These are phyloP conservation scores for Fraxinus xanthoxyloides DNA, from an alignment of 305 asterid genomes.

Conservation along the genomic window DNA sequence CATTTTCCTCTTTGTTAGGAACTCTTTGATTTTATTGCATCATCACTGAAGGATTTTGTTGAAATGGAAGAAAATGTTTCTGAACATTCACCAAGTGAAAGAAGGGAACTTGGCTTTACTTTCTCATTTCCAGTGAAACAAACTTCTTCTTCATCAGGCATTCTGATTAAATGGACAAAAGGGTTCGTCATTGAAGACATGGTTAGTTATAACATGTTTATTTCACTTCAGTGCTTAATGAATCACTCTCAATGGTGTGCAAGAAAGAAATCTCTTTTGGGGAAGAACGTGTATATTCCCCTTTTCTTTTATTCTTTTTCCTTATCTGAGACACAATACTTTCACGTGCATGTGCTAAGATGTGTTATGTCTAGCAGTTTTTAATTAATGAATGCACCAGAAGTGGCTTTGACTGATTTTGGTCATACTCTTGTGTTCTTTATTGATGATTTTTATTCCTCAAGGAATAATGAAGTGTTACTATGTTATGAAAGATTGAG, in stretches of 20 bases:
- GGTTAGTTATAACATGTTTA: conserved; percentile 42
- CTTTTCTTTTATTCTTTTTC: neutral
- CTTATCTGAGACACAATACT: neutral
- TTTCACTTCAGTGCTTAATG: neutral
- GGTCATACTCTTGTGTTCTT: neutral
- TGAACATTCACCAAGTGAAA: conserved; percentile 19
- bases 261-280: conserved; percentile 4
- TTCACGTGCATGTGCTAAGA: neutral
- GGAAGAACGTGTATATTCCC: neutral
- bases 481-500: neutral
- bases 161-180: conserved; percentile 77
- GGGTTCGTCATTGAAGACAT: conserved; percentile 64
- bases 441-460: neutral
- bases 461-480: neutral
- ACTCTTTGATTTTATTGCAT: conserved; percentile 72
- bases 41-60: conserved; percentile 18
- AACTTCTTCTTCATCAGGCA: conserved; percentile 64
- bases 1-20: conserved; percentile 39
- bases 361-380: neutral
- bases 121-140: conserved; percentile 83
- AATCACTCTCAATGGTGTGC: conserved; percentile 4
- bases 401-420: neutral
- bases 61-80: too few relatives aligned
- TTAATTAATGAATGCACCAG: neutral
- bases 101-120: conserved; percentile 73